A percentile compares a stretch with the other conserved stretches of the same genome.
Conservation (phyloP, 192 early-diverging fungal genomes). For the Helicostylum pulchrum region DNA sequence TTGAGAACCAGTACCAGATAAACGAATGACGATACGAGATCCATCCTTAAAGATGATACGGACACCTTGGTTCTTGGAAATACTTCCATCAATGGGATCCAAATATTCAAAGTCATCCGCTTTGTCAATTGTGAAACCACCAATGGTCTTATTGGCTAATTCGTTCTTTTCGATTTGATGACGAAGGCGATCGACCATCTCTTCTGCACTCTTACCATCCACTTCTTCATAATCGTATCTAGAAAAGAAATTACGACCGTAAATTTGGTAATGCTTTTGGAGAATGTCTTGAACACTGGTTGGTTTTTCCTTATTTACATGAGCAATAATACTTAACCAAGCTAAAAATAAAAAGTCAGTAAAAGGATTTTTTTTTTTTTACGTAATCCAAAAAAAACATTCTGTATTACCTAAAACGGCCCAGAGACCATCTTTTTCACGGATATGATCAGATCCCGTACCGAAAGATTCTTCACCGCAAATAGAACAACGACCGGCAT, state of each 20-base stretch:
- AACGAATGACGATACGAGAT: constrained; percentile 87
- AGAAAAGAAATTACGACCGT: constrained; percentile 97
- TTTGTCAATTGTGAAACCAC: constrained; percentile 62
- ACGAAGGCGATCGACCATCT: constrained; percentile 78
- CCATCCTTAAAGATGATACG: constrained; percentile 90
- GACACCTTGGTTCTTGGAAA: constrained; percentile 84
- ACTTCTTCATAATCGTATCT: constrained; percentile 99
- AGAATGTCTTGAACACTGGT: constrained; percentile 77
- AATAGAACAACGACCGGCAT: constrained; percentile 87
- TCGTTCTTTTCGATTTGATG: constrained; percentile 42
- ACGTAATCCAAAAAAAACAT: background rate
- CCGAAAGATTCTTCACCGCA: constrained; percentile 99
- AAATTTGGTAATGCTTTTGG: constrained; percentile 71
- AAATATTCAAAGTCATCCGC: constrained; percentile 91
- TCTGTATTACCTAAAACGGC: constrained; percentile 70
- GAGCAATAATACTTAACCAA: constrained; percentile 93
- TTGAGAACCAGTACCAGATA: constrained; percentile 91
- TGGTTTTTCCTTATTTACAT: constrained; percentile 56
- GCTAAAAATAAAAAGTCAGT: constrained; percentile 43
- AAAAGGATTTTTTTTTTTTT: too few relatives aligned
- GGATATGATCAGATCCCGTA: constrained; percentile 97
- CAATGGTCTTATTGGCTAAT: constrained; percentile 62
- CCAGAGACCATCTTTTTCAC: constrained; percentile 99
- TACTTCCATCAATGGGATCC: constrained; percentile 86
- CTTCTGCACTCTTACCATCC: constrained; percentile 66